A percentile compares a stretch with the other conserved stretches of the same genome.
Conservation (phyloP, 1,284 basidiomycete genomes). For the Agaricales sp. region DNA sequence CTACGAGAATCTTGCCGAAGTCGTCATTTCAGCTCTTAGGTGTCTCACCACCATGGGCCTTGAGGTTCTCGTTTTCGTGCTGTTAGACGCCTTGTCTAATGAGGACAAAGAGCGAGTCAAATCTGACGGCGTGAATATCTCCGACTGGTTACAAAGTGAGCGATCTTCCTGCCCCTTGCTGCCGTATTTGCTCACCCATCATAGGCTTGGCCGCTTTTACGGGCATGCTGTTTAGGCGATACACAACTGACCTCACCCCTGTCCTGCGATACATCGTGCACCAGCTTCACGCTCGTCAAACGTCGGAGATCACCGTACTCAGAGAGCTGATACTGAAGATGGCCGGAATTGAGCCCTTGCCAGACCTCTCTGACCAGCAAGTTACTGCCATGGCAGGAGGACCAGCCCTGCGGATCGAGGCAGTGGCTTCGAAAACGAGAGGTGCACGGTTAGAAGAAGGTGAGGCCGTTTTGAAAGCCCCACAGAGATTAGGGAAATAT, state of each 20-base stretch:
- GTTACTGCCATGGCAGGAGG: slow-evolving; percentile 88
- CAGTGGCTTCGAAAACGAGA: slow-evolving; percentile 59
- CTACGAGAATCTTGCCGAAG: slow-evolving; percentile 89
- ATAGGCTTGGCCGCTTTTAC: slow-evolving; percentile 86
- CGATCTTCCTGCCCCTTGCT: slow-evolving; percentile 12
- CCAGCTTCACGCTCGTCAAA: slow-evolving; percentile 76
- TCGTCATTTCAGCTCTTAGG: slow-evolving; percentile 85
- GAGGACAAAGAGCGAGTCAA: slow-evolving; percentile 81
- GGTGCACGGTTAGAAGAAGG: slow-evolving; percentile 60
- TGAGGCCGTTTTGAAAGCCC: slow-evolving; percentile 49
- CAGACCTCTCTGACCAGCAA: slow-evolving; percentile 82
- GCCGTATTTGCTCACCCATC: slow-evolving; percentile 10
- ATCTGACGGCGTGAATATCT: slow-evolving; percentile 85
- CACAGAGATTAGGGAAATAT: slow-evolving; percentile 58
- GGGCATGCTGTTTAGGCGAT: slow-evolving; percentile 85
- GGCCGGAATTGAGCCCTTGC: slow-evolving; percentile 88
- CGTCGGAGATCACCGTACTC: slow-evolving; percentile 86
- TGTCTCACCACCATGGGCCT: slow-evolving; percentile 90
- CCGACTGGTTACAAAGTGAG: slow-evolving; percentile 91
- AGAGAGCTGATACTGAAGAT: slow-evolving; percentile 92
- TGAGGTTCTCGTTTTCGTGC: slow-evolving; percentile 84
- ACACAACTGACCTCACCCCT: slow-evolving; percentile 75
- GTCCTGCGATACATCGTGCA: slow-evolving; percentile 89
- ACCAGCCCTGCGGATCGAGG: slow-evolving; percentile 79
- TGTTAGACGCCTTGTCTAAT: slow-evolving; percentile 85